Evolutionary conservation across 2,329 filamentous ascomycete genomes (phyloP).

Genomic region (Penicillium sp.): DNA sequence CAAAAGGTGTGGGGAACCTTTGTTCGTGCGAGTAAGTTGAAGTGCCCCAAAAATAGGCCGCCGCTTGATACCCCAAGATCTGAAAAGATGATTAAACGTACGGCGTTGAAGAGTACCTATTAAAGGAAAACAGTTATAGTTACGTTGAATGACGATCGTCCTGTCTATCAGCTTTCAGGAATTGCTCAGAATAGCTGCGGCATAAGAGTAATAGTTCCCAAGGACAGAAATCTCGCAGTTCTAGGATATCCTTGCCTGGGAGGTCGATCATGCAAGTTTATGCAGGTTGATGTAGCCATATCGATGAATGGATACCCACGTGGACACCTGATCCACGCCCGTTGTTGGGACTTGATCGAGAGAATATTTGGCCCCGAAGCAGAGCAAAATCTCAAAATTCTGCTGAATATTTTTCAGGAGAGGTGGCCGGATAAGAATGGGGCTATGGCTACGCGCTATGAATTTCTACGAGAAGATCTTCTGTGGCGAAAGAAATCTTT

Average conservation of each 20-base stretch:
- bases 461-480: constrained; percentile 2
- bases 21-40: constrained; percentile 8
- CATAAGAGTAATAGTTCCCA: neutral
- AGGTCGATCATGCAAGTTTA: constrained; percentile 1
- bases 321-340: neutral
- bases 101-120: neutral
- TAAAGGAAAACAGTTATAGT: constrained; percentile 3
- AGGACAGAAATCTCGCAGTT: constrained; percentile 4
- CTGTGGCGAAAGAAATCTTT: neutral
- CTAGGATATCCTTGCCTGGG: neutral
- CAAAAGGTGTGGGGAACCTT: constrained; percentile 5
- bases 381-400: constrained; percentile 2
- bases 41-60: too few species aligned
- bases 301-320: neutral
- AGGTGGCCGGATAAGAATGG: neutral
- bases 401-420: constrained; percentile 1
- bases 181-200: neutral
- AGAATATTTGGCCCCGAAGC: constrained; percentile 3
- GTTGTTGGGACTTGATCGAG: constrained; percentile 5
- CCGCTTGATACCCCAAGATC: too few species aligned
- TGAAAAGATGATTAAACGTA: neutral
- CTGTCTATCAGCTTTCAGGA: constrained; percentile 6
- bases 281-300: neutral
- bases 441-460: neutral
- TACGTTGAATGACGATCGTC: constrained; percentile 1